These are phyloP conservation scores for Phialocephala subalpina DNA, from an alignment of 2,329 filamentous ascomycete species.

Conservation along the genomic window DNA sequence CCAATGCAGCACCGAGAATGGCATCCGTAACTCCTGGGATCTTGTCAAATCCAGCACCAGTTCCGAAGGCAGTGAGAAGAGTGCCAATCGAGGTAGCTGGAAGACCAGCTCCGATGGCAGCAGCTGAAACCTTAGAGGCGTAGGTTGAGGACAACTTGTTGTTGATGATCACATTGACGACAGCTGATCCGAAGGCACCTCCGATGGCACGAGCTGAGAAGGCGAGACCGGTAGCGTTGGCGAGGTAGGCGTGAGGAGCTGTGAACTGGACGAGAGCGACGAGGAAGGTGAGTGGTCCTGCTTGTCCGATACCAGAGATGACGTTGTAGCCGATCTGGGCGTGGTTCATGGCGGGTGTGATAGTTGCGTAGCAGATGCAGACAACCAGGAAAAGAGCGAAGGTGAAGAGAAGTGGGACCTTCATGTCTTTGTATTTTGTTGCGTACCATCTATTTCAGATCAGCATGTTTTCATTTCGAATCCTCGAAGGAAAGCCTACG, in stretches of 20 bases:
- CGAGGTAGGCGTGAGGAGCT: constrained; percentile 59
- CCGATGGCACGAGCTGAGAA: constrained; percentile 63
- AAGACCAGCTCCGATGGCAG: constrained; percentile 53
- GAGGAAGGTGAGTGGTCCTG: constrained; percentile 58
- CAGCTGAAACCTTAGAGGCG: constrained; percentile 48
- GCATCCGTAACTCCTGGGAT: constrained; percentile 42
- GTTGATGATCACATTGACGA: constrained; percentile 61
- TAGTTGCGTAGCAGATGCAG: constrained; percentile 55
- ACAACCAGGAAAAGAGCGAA: constrained; percentile 56
- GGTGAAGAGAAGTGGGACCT: constrained; percentile 54
- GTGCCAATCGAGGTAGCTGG: constrained; percentile 47
- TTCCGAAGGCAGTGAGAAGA: constrained; percentile 49
- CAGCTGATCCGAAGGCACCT: constrained; percentile 60
- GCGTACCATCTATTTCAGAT: constrained; percentile 48
- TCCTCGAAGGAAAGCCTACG: constrained; percentile 34
- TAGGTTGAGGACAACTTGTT: constrained; percentile 52
- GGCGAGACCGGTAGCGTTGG: constrained; percentile 60
- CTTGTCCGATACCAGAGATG: constrained; percentile 56
- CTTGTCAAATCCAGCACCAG: constrained; percentile 39
- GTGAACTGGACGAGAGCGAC: constrained; percentile 61
- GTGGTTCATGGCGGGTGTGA: constrained; percentile 52
- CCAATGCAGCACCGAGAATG: constrained; percentile 48
- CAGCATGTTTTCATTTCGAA: not conserved
- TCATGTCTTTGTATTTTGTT: constrained; percentile 57
- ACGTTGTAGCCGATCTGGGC: constrained; percentile 57